These are phyloP conservation scores for Talaromyces trachyspermus DNA, from an alignment of 495 filamentous ascomycete species.

Conservation along the genomic window DNA sequence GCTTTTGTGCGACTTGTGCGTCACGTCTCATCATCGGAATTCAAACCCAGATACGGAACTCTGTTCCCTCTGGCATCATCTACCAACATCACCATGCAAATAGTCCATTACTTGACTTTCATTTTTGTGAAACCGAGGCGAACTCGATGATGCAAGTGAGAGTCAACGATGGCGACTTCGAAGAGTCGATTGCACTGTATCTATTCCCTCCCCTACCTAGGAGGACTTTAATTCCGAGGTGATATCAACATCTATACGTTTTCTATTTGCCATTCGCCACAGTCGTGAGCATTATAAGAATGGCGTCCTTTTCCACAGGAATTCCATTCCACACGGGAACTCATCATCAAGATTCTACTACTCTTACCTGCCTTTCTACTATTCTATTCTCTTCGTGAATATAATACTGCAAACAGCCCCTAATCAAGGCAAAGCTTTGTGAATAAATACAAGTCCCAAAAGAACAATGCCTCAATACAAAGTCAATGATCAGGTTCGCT, in stretches of 20 bases:
- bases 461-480: conserved; percentile 20
- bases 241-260: no score
- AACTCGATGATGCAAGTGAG: neutral
- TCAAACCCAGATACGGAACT: no score
- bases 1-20: no score
- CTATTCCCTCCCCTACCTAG: neutral
- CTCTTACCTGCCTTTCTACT: no score
- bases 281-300: neutral
- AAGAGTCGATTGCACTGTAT: no score
- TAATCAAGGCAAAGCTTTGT: neutral
- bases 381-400: no score
- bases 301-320: neutral
- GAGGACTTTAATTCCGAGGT: neutral
- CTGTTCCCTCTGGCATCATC: no score
- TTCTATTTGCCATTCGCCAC: neutral
- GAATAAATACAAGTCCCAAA: neutral
- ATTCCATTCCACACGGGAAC: neutral
- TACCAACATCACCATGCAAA: no score
- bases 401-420: neutral
- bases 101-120: conserved; percentile 3
- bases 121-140: conserved; percentile 14
- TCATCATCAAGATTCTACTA: neutral
- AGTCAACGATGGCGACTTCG: conserved; percentile 5
- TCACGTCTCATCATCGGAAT: no score
- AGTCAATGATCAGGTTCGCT: conserved; percentile 23